A percentile compares a stretch with the other conserved stretches of the same genome.
These are phyloP conservation scores for Colletotrichum chlorophyti DNA, from an alignment of 2,329 filamentous ascomycete genomes.

Conservation along the genomic window DNA sequence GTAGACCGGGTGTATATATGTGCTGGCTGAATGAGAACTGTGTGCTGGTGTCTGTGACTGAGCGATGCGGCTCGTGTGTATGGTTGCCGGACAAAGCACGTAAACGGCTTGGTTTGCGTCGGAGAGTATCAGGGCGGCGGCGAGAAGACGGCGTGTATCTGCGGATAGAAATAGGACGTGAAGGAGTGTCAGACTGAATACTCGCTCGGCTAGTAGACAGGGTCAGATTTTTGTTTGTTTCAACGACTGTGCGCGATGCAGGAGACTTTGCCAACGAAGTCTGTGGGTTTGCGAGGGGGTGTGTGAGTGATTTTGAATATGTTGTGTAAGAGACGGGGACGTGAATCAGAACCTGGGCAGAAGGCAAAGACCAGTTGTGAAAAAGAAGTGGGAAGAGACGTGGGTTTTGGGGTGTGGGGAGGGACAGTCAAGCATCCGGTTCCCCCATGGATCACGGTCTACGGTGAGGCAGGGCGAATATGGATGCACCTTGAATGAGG, in stretches of 20 bases:
- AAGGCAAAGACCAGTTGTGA: too few species aligned
- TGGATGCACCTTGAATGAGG: too few species aligned
- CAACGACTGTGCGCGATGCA: constrained; percentile 24
- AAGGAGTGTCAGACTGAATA: constrained; percentile 32
- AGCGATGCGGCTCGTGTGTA: constrained; percentile 14
- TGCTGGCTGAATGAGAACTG: background rate
- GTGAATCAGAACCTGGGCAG: too few species aligned
- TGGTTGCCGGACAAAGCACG: background rate
- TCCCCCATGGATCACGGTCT: background rate
- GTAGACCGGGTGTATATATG: constrained; percentile 11
- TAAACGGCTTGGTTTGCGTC: constrained; percentile 28
- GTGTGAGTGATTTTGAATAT: constrained; percentile 26
- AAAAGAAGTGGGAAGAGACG: constrained; percentile 1
- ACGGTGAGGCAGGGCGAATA: background rate
- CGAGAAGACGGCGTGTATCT: constrained; percentile 31
- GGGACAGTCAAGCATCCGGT: background rate
- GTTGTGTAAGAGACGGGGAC: background rate
- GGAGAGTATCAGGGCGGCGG: too few species aligned
- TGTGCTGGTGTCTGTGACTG: constrained; percentile 9
- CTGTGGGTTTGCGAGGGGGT: constrained; percentile 35
- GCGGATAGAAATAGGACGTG: constrained; percentile 31
- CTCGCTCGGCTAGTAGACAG: constrained; percentile 38
- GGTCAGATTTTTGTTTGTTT: constrained; percentile 34
- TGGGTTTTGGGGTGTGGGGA: constrained; percentile 26
- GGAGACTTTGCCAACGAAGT: constrained; percentile 66